Evolutionary conservation across 176 grass and related monocot genomes (phyloP).

Genomic region (Oryza longistaminata): DNA sequence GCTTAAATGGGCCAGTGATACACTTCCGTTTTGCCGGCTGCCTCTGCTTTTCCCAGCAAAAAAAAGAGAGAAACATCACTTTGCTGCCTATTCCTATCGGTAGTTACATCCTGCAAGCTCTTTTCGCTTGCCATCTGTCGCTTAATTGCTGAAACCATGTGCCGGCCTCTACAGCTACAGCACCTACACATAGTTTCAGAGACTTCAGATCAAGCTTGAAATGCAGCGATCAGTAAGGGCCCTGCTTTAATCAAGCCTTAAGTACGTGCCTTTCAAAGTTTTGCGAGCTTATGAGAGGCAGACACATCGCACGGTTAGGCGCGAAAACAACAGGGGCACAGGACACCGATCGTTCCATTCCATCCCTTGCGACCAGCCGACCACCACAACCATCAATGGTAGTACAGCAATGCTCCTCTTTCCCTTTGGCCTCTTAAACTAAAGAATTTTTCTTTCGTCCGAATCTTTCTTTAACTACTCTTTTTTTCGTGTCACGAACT

Average conservation of each 20-base stretch:
- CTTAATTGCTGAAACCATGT: neutral
- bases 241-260: neutral
- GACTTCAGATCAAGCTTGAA: neutral
- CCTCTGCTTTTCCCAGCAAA: neutral
- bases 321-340: neutral
- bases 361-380: neutral
- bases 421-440: neutral
- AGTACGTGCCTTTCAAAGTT: neutral
- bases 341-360: neutral
- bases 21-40: neutral
- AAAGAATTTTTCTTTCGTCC: neutral
- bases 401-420: neutral
- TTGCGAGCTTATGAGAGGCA: neutral
- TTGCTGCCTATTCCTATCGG: neutral
- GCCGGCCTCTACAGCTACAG: neutral
- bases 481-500: neutral
- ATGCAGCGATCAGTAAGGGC: too few species aligned
- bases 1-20: neutral
- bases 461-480: neutral
- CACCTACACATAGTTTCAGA: neutral
- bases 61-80: neutral
- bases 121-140: neutral
- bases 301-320: constrained; percentile 24
- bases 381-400: neutral
- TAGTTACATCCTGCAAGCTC: neutral